Conservation (phyloP, 2,329 filamentous ascomycete species). For the Xylariaceae sp. region DNA sequence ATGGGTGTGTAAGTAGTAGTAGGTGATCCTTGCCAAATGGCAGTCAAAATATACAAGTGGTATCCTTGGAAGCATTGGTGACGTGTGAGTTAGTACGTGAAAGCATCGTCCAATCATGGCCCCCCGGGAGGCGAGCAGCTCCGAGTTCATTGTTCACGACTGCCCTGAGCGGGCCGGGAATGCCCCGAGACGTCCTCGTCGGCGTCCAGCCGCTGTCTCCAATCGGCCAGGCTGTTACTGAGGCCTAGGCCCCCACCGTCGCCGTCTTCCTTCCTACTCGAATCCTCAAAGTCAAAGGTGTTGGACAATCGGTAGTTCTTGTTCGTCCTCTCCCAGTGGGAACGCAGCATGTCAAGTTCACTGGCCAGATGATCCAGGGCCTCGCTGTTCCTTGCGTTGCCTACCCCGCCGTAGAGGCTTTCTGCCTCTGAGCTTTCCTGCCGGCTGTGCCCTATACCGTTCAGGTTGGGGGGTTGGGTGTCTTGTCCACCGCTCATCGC, state of each 20-base stretch:
- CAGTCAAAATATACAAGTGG: conserved; percentile 10
- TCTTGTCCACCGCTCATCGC: conserved; percentile 40
- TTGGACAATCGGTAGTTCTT: conserved; percentile 89
- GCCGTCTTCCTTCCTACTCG: conserved; percentile 35
- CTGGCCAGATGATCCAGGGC: conserved; percentile 86
- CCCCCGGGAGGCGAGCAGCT: not conserved
- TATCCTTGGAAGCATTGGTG: conserved; percentile 2
- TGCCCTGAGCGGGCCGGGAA: conserved; percentile 10
- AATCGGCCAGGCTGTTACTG: conserved; percentile 68
- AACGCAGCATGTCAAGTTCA: conserved; percentile 83
- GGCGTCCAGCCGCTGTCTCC: conserved; percentile 69
- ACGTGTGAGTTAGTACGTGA: not conserved
- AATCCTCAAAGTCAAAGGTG: conserved; percentile 74
- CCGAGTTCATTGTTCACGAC: conserved; percentile 9
- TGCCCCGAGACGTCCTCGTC: conserved; percentile 31
- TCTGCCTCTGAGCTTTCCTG: conserved; percentile 53
- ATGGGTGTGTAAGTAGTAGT: too few species aligned
- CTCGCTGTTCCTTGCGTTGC: conserved; percentile 49
- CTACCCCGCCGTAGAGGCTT: conserved; percentile 54
- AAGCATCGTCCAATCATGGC: not conserved
- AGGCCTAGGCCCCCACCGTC: conserved; percentile 42
- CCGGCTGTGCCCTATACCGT: conserved; percentile 36
- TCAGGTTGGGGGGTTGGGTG: conserved; percentile 27
- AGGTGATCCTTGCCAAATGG: too few species aligned
- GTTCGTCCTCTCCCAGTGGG: conserved; percentile 92